phyloP scores from a whole-genome alignment of 805 yeast species.

The Wickerhamiella bombiphila region DNA sequence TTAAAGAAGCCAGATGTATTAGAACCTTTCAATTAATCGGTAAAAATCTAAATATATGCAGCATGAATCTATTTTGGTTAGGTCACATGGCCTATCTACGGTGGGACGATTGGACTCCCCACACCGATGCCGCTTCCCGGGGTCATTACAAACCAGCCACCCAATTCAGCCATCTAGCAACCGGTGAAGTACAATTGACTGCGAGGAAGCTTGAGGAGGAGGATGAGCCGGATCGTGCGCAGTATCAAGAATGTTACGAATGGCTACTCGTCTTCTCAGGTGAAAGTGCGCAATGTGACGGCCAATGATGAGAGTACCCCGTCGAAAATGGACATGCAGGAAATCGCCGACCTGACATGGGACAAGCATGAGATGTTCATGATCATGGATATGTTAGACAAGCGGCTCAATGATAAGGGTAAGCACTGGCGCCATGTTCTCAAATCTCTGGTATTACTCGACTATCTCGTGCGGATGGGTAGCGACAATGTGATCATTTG shows the following conservation, averaged over 20 bases:
- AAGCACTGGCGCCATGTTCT: slow-evolving; percentile 96
- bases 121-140: too few species aligned
- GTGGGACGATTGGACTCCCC: too few species aligned
- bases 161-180: too few species aligned
- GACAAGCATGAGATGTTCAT: slow-evolving; percentile 64
- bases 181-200: too few species aligned
- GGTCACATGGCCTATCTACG: too few species aligned
- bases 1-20: too few species aligned
- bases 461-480: slow-evolving; percentile 72
- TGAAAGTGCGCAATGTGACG: slow-evolving; percentile 77
- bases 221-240: slow-evolving; percentile 67
- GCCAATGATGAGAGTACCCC: slow-evolving; percentile 81
- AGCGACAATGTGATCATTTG: slow-evolving; percentile 80
- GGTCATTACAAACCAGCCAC: too few species aligned
- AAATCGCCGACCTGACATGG: slow-evolving; percentile 59
- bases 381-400: slow-evolving; percentile 86
- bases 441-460: slow-evolving; percentile 78
- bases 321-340: slow-evolving; percentile 67
- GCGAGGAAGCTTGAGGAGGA: too few species aligned
- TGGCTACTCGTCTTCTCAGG: slow-evolving; percentile 78
- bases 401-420: slow-evolving; percentile 87
- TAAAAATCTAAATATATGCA: too few species aligned
- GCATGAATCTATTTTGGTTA: too few species aligned
- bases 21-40: too few species aligned
- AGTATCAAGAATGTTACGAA: slow-evolving; percentile 77